Evolutionary conservation across 495 filamentous ascomycete species (phyloP), one percentile per base, ranked within the genome.

Genomic region (Daldinia loculata): DNA sequence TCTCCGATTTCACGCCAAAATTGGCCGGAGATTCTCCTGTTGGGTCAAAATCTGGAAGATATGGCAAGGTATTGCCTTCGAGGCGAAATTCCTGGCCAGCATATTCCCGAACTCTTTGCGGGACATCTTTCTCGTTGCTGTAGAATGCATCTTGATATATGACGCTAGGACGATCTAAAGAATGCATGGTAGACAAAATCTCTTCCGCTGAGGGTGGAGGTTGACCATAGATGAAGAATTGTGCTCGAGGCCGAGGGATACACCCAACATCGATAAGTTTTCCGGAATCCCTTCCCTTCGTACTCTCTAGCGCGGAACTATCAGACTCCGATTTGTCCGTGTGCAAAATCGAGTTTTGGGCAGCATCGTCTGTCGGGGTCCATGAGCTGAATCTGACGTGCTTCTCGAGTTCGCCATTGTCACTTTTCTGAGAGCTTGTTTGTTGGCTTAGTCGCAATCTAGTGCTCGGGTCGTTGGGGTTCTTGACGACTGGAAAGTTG

Each of bases 121-220:
- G 96, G 3, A 97, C 92, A 80, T 99, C 95, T 60, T 80, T 84
- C 59, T 95, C 92, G n/a, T 93, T 83, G 67, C 93, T 91, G 74
- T 97, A 98, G 72, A 90, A 94, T 15, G 94, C 89, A 74, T 94
- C 91, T 75, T 93, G 92, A 69, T 98, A 96, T 52, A 97, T 85
- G 24, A 92, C 83, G 48, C 67, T 71, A 1, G 84, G 84, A 5
- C 82, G 74, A 73, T 71, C 79, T 69, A 72, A 78, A 30, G 56
- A 75, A 50, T 80, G 70, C 79, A 86, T 80, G 12, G 80, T 83
- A n/a, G 79, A 81, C 7, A 76, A 53, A 1, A 86, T 78, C 39
- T 81, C 82, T 48, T 69, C 56, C 2, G 24, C 56, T 6, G 80
- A 77, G 0, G 84, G 84, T 19, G 85, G 80, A 11, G 58, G 39